Evolutionary conservation across 2,329 filamentous ascomycete species (phyloP).

Genomic region (Cladosporium sp.): DNA sequence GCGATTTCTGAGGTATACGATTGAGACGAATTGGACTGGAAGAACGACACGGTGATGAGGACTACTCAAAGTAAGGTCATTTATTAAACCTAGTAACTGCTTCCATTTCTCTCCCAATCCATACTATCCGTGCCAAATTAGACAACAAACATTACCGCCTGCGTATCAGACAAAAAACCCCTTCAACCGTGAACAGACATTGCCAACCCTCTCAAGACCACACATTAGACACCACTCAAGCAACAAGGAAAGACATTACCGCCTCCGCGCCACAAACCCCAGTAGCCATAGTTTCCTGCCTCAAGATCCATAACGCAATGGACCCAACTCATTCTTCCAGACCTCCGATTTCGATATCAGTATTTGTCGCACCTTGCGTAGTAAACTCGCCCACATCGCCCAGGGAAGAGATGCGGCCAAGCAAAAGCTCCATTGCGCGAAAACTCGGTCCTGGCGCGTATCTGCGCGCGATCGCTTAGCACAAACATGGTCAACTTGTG

Average conservation of each 20-base stretch:
- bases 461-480: constrained; percentile 21
- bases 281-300: background rate
- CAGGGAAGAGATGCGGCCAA: constrained; percentile 42
- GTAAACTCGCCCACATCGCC: constrained; percentile 25
- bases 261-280: background rate
- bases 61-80: too few species aligned
- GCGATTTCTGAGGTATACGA: too few species aligned
- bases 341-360: background rate
- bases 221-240: background rate
- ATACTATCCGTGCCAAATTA: background rate
- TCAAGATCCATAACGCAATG: background rate
- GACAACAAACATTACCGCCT: background rate
- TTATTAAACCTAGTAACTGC: too few species aligned
- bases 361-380: background rate
- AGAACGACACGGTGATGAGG: too few species aligned
- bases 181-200: background rate
- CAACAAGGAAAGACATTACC: background rate
- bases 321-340: background rate
- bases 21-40: too few species aligned
- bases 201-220: background rate
- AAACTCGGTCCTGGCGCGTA: constrained; percentile 47
- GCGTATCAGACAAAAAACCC: background rate
- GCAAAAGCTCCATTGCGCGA: constrained; percentile 44
- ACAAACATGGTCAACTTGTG: too few species aligned
- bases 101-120: background rate